These are phyloP conservation scores for Flaveria ramosissima DNA, from an alignment of 129 eudicot genomes.

Conservation along the genomic window DNA sequence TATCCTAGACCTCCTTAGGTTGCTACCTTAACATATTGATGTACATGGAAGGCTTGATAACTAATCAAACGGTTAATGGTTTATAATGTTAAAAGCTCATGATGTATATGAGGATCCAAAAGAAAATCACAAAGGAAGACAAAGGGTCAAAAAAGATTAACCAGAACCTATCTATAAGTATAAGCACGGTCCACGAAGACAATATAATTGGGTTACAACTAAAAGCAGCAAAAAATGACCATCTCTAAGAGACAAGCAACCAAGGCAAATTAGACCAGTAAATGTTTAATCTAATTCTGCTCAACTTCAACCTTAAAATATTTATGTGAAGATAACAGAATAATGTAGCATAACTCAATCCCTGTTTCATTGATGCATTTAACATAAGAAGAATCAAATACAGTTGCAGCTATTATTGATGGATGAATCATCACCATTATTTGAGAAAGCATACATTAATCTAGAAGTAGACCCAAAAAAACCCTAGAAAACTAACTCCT, in stretches of 20 bases:
- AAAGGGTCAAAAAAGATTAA: background rate
- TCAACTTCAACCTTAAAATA: background rate
- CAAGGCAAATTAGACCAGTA: background rate
- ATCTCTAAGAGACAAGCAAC: background rate
- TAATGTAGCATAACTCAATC: background rate
- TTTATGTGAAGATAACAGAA: background rate
- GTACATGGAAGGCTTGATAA: background rate
- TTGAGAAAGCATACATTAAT: background rate
- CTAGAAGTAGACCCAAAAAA: background rate
- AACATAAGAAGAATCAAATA: background rate
- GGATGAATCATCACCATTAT: background rate
- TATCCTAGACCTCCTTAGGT: background rate
- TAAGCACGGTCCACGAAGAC: background rate
- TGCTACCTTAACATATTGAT: background rate
- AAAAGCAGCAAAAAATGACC: background rate
- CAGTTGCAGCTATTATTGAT: slow-evolving; percentile 6
- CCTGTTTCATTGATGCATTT: background rate
- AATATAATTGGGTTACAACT: background rate
- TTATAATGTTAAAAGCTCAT: background rate
- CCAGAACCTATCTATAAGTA: background rate
- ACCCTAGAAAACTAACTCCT: background rate
- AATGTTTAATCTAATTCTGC: background rate
- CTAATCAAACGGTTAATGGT: background rate
- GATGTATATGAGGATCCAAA: background rate
- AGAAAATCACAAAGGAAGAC: background rate